Evolutionary conservation across 352 stramenopile genomes (phyloP), one percentile per base, ranked within the genome.

Genomic region (Globisporangium sylvaticum): DNA sequence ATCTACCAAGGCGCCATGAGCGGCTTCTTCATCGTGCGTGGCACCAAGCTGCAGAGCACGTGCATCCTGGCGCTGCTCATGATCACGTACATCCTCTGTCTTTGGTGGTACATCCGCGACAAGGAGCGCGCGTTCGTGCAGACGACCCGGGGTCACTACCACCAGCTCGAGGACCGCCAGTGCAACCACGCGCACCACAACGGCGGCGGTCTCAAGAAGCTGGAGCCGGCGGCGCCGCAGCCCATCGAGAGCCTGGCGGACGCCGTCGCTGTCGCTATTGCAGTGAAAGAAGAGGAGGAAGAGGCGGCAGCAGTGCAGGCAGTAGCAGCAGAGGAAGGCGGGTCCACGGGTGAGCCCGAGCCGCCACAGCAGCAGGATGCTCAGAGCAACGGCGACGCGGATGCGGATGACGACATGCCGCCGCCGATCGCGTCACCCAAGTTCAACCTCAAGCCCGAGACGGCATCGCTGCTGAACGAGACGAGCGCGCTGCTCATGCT

Each of bases 61-160:
- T 80, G 75, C 14, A 80, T 95, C 58, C 66, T 93, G 0, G 83
- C 87, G 59, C 66, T 95, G 67, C 77, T 95, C 62, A 91, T 95
- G 84, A 78, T 78, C 55, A 93, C 87, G 56, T 94, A 92, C 66
- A 87, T 95, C 27, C 67, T 95, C 4, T 80, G 79, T 31, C 67
- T 95, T 15, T 94, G 83, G 83, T 84, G 80, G 63, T 95, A 94
- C 70, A 85, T 95, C 24, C 81, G 79, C n/a, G 87, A 95, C 77
- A 95, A 94, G 74, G 85, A 93, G 65, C 80, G 79, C 50, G 80
- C 87, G 56, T 81, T 84, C 59, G 71, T 65, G 10, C 76, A 79
- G 66, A 79, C 76, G 5, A 70, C 67, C 34, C 76, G 75, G 62
- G 71, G 71, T 42, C 70, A 76, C 46, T 69, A 75, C 31, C 44